Evolutionary conservation across 257 asterid species (phyloP).

Genomic region (Ligustrum vulgare): DNA sequence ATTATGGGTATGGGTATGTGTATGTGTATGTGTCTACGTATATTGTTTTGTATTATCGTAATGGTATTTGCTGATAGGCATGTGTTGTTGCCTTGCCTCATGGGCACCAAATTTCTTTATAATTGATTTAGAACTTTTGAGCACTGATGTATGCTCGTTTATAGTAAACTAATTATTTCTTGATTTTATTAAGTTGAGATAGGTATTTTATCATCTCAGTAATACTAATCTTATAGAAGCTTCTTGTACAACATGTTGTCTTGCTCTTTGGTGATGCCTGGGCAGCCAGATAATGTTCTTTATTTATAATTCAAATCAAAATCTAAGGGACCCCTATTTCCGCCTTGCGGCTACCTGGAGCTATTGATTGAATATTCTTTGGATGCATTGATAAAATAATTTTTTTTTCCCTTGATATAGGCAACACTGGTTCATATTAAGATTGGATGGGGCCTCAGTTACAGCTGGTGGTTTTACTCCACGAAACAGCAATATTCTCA

Average conservation of each 20-base stretch:
- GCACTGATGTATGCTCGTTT: not conserved
- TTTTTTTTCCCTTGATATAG: conserved; percentile 34
- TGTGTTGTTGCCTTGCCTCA: not conserved
- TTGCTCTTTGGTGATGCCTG: not conserved
- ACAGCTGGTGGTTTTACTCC: conserved; percentile 94
- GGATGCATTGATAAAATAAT: not conserved
- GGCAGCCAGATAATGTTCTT: not conserved
- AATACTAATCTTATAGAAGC: not conserved
- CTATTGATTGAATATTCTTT: not conserved
- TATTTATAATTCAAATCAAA: not conserved
- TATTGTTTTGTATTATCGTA: not conserved
- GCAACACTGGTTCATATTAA: conserved; percentile 97
- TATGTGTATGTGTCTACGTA: no score
- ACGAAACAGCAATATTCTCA: conserved; percentile 65
- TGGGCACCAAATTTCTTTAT: not conserved
- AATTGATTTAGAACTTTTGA: no score
- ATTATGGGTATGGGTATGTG: no score
- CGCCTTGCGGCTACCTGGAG: not conserved
- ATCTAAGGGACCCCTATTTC: not conserved
- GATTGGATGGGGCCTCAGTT: conserved; percentile 92
- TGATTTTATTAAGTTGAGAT: not conserved
- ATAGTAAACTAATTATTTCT: not conserved
- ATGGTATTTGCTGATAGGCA: not conserved
- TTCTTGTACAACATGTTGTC: not conserved
- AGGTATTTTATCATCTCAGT: not conserved